Base-by-base conservation (phyloP, 2,329 filamentous ascomycete species). In the Penicillium oxalicum region DNA sequence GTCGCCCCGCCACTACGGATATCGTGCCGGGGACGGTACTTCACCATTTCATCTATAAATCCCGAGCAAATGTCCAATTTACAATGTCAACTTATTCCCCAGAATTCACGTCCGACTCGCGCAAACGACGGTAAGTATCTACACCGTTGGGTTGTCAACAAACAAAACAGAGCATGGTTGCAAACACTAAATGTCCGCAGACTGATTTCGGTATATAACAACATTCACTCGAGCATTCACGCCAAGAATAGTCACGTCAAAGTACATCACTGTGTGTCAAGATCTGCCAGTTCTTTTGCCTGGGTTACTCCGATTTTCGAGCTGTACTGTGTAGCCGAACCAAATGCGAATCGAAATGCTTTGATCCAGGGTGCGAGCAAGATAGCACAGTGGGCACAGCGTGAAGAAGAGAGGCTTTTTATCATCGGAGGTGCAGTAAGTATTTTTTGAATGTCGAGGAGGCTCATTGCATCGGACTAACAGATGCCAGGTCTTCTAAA, bases 41-140 rank as follows among this genome's bases (percentile, higher is more conserved):
- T 45, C 84, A 86, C 58, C 93, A 98, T 73, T 98, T 97, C 64
- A 72, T 98, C 13, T 98, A 95, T 77, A 98, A 97, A 70, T 95
- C 88, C 12, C 82, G 88, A 51, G 84, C 86, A 18, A 95, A 98
- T 60, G 93, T 98, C 27, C 94, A 98, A 67, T 98, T 96, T 69
- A 86, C 83, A 58, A 95, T 95, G 88, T 87, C 91, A 1, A 83
- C 87, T 0, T 86, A 89, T 52, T 77, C 82, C 8, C 85, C 88
- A 0, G 74, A 83, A 48, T 93, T 93, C 61, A 69, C 67, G 25
- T 74, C 64, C 2, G 65, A 80, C 4, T 72, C 88, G 40, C 77
- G 82, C 37, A 78, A 81, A 44, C 77, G 89, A 64, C 81, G 83
- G 70, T 82, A 68, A 51, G 69, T 33, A 40, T 6, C 32, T 5